Percentiles rank a stretch among this genome's conserved stretches.
Evolutionary conservation across 305 asterid species (phyloP).

Genomic region (Withania somnifera): DNA sequence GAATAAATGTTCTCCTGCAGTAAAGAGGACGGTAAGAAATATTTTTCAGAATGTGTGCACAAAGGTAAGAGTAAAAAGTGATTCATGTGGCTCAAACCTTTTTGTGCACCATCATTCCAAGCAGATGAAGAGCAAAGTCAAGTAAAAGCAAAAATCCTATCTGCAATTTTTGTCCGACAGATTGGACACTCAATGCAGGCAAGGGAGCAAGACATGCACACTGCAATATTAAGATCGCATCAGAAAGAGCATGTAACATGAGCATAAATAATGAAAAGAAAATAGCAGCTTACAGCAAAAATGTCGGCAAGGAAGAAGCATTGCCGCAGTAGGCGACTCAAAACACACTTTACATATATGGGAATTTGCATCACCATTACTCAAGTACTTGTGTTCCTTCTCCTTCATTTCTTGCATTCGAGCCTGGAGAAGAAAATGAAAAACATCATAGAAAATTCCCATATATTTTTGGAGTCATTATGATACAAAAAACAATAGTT

Average conservation of each 20-base stretch:
- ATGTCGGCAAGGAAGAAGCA: conserved; percentile 99
- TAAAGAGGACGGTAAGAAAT: neutral
- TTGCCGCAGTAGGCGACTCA: conserved; percentile 80
- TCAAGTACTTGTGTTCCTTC: conserved; percentile 58
- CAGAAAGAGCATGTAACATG: neutral
- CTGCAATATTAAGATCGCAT: conserved; percentile 33
- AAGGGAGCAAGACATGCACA: conserved; percentile 91
- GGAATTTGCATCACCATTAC: conserved; percentile 77
- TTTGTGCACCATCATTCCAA: neutral
- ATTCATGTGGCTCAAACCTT: neutral
- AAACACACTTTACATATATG: conserved; percentile 92
- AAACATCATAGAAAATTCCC: neutral
- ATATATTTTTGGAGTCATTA: neutral
- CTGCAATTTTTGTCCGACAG: conserved; percentile 75
- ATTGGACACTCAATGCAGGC: conserved; percentile 95
- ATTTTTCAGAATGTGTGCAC: neutral
- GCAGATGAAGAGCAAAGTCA: conserved; percentile 24
- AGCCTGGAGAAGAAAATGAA: conserved; percentile 40
- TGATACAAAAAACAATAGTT: neutral
- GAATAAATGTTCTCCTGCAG: conserved; percentile 1
- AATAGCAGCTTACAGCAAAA: conserved; percentile 64
- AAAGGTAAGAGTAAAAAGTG: neutral
- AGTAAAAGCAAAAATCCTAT: conserved; percentile 90
- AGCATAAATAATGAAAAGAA: neutral
- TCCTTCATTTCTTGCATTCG: conserved; percentile 98